Evolutionary conservation across 495 filamentous ascomycete species (phyloP).

Genomic region (Trichoderma asperelloides): DNA sequence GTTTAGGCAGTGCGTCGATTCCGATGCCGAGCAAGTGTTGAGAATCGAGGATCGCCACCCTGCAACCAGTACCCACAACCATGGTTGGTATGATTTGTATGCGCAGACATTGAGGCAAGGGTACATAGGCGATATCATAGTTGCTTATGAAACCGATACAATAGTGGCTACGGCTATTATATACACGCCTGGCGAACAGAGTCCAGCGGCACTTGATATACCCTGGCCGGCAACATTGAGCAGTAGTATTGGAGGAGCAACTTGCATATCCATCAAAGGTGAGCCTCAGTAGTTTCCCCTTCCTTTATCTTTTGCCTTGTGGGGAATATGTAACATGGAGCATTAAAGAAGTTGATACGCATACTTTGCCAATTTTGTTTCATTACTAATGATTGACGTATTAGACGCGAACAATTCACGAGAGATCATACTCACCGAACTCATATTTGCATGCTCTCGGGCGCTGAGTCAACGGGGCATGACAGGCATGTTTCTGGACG

Average conservation of each 20-base stretch:
- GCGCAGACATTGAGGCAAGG: conserved; percentile 35
- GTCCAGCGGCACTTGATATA: conserved; percentile 44
- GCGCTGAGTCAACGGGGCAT: conserved; percentile 29
- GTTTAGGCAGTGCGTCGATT: conserved; percentile 41
- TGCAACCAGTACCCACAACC: conserved; percentile 29
- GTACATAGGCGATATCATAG: conserved; percentile 41
- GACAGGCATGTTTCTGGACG: conserved; percentile 36
- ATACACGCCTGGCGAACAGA: conserved; percentile 43
- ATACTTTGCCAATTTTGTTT: conserved; percentile 11
- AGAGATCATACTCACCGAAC: conserved; percentile 36
- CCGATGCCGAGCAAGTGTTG: conserved; percentile 44
- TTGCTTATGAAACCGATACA: conserved; percentile 31
- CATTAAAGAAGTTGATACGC: too few species aligned
- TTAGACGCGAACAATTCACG: conserved; percentile 25
- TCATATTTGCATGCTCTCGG: conserved; percentile 35
- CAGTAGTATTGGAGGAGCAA: conserved; percentile 48
- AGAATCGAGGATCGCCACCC: conserved; percentile 41
- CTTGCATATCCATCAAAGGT: conserved; percentile 52
- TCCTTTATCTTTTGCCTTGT: background rate
- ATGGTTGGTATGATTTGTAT: conserved; percentile 50
- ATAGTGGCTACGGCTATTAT: conserved; percentile 49
- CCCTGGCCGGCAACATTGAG: conserved; percentile 50
- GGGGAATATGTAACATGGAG: background rate
- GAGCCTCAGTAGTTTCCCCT: conserved; percentile 9
- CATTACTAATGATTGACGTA: conserved; percentile 13